A percentile compares a stretch with the other conserved stretches of the same genome.
phyloP scores from a whole-genome alignment of 2,329 filamentous ascomycete genomes.

The Aspergillus intermedius region DNA sequence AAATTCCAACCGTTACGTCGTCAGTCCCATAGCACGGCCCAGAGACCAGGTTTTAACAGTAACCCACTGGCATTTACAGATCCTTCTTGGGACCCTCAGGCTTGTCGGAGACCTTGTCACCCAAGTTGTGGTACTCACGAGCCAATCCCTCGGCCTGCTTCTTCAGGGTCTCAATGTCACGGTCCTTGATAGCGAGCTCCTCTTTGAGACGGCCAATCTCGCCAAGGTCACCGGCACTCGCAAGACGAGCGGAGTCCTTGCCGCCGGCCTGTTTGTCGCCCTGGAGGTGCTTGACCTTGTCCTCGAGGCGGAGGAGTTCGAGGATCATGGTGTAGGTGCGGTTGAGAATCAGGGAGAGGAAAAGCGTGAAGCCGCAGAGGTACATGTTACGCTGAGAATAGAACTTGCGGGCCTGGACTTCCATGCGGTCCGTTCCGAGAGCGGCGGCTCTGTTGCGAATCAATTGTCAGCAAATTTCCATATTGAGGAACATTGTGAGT shows the following conservation, averaged over 20 bases:
- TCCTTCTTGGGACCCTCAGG: constrained; percentile 51
- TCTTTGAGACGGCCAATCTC: constrained; percentile 70
- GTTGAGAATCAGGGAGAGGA: constrained; percentile 95
- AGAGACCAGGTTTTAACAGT: not conserved
- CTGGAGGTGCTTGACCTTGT: constrained; percentile 80
- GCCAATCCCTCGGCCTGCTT: constrained; percentile 82
- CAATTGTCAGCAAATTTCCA: not conserved
- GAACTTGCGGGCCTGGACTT: constrained; percentile 98
- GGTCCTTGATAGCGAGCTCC: constrained; percentile 65
- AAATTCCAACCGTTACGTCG: not conserved
- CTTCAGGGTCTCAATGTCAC: constrained; percentile 79
- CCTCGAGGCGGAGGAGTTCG: constrained; percentile 84
- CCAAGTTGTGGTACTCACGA: constrained; percentile 77
- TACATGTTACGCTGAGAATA: constrained; percentile 99
- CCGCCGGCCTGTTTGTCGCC: constrained; percentile 53
- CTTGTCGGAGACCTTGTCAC: constrained; percentile 67
- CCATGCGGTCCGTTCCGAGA: constrained; percentile 89
- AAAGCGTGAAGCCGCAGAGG: constrained; percentile 97
- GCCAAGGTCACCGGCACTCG: constrained; percentile 64
- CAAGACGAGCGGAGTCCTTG: constrained; percentile 67
- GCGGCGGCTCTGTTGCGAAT: constrained; percentile 52
- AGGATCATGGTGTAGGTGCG: constrained; percentile 98
- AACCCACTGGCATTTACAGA: constrained; percentile 33
- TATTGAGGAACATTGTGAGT: constrained; percentile 3
- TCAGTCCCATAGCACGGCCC: not conserved